Conservation (phyloP, 768 basidiomycete species). For the Pisolithus albus region DNA sequence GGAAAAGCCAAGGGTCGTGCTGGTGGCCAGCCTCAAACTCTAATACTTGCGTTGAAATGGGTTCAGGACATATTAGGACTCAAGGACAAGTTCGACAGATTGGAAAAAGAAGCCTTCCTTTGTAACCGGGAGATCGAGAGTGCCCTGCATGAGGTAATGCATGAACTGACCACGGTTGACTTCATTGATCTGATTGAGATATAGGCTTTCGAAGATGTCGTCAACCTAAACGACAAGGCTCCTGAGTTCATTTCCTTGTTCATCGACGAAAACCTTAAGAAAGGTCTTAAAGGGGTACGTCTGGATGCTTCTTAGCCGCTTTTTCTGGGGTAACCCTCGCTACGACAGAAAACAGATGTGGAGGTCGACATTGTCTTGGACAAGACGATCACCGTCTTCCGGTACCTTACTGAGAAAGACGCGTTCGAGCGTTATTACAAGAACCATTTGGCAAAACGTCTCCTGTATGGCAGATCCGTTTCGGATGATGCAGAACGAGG, state of each 20-base stretch:
- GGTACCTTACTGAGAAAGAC: slow-evolving; percentile 92
- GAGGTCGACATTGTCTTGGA: slow-evolving; percentile 89
- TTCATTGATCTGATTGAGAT: slow-evolving; percentile 1
- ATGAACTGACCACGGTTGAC: neutral
- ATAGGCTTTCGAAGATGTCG: slow-evolving; percentile 88
- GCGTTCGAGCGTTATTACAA: slow-evolving; percentile 99
- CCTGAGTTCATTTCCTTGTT: slow-evolving; percentile 95
- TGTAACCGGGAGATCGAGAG: slow-evolving; percentile 74
- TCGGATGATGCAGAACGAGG: slow-evolving; percentile 97
- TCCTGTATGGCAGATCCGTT: slow-evolving; percentile 78
- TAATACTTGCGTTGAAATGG: slow-evolving; percentile 76
- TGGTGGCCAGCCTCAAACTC: slow-evolving; percentile 34
- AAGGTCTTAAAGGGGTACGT: slow-evolving; percentile 89
- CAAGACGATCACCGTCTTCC: slow-evolving; percentile 94
- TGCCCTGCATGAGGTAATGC: slow-evolving; percentile 71
- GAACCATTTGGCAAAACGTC: slow-evolving; percentile 86
- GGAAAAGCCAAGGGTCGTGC: slow-evolving; percentile 49
- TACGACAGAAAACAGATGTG: slow-evolving; percentile 78
- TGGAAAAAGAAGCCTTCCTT: slow-evolving; percentile 67
- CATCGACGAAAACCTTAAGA: slow-evolving; percentile 93
- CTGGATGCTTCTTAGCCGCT: neutral
- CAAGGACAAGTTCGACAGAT: slow-evolving; percentile 82
- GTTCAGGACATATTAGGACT: slow-evolving; percentile 85
- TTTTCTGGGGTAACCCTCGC: neutral
- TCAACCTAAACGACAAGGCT: slow-evolving; percentile 80